Evolutionary conservation across 2,329 filamentous ascomycete genomes (phyloP), one percentile per base, ranked within the genome.

Genomic region (Clathrospora elynae): DNA sequence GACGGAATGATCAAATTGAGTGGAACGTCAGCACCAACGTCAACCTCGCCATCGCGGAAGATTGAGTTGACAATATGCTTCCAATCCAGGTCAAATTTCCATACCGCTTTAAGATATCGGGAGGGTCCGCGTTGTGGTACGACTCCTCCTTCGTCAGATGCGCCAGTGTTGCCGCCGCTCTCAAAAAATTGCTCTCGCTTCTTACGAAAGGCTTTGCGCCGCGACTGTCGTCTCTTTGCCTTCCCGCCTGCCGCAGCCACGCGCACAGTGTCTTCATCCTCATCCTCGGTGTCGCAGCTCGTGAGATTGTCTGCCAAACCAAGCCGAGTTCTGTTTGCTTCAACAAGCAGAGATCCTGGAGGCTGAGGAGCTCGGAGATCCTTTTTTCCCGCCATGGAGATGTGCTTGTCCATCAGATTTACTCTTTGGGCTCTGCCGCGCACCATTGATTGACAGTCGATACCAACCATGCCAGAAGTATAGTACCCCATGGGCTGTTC

Each of bases 311-410:
- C n/a, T n/a, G n/a, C n/a, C n/a, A n/a, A n/a, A 7, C n/a, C n/a
- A n/a, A 4, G 13, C 10, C 16, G 24, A 18, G n/a, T n/a, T n/a
- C n/a, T n/a, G n/a, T n/a, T n/a, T n/a, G n/a, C n/a, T n/a, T 36
- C n/a, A 6, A 12, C 36, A 4, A 42, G 32, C 10, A 31, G 19
- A 36, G 39, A 42, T 11, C 32, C 13, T 6, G 39, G 39, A 35
- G 39, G 32, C 25, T 30, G 17, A 12, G 7, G 39, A 22, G 39
- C 19, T 10, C 17, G 19, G 24, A 36, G 25, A 10, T 36, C 24
- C n/a, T 32, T 42, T 16, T 42, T 42, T 13, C 20, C 16, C 39
- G 36, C 30, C 14, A 42, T 42, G n/a, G 39, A 35, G 2, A 18
- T 30, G 32, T 42, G 29, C 10, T 35, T 17, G 6, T 42, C 7